phyloP scores from a whole-genome alignment of 352 stramenopile species.

The Peronospora destructor region DNA sequence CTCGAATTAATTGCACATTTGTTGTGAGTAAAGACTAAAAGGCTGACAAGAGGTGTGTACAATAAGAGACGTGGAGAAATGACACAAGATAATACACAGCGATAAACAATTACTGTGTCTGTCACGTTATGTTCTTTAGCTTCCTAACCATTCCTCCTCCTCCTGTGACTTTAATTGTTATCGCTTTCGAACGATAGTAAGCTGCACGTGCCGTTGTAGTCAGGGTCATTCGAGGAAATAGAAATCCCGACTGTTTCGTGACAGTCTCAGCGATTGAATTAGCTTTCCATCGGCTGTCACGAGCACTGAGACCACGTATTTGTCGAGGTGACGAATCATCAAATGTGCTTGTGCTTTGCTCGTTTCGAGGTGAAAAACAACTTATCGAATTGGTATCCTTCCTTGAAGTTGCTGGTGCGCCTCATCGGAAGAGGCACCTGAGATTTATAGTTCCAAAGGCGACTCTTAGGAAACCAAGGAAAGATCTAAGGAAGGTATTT shows the following conservation, averaged over 20 bases:
- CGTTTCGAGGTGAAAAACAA: slow-evolving; percentile 7
- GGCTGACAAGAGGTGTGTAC: too few relatives aligned
- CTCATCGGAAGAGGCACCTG: too few relatives aligned
- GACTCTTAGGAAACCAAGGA: too few relatives aligned
- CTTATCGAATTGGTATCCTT: slow-evolving; percentile 6
- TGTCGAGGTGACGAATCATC: slow-evolving; percentile 19
- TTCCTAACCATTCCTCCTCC: slow-evolving; percentile 27
- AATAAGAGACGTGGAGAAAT: too few relatives aligned
- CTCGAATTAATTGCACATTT: too few relatives aligned
- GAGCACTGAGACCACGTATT: slow-evolving; percentile 21
- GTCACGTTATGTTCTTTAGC: not conserved
- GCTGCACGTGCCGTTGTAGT: slow-evolving; percentile 23
- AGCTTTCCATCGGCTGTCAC: slow-evolving; percentile 10
- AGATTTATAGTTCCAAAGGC: too few relatives aligned
- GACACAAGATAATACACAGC: too few relatives aligned
- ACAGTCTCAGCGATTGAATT: slow-evolving; percentile 6
- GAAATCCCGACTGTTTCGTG: slow-evolving; percentile 14
- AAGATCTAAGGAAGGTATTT: too few relatives aligned
- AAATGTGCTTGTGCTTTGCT: slow-evolving; percentile 15
- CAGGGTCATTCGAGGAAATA: slow-evolving; percentile 27
- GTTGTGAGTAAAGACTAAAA: too few relatives aligned
- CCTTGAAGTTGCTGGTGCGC: too few relatives aligned
- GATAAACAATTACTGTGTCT: too few relatives aligned
- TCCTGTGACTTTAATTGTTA: slow-evolving; percentile 14
- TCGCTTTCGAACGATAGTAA: slow-evolving; percentile 15